These are phyloP conservation scores for Centaurea solstitialis DNA, from an alignment of 129 eudicot species.

Conservation along the genomic window DNA sequence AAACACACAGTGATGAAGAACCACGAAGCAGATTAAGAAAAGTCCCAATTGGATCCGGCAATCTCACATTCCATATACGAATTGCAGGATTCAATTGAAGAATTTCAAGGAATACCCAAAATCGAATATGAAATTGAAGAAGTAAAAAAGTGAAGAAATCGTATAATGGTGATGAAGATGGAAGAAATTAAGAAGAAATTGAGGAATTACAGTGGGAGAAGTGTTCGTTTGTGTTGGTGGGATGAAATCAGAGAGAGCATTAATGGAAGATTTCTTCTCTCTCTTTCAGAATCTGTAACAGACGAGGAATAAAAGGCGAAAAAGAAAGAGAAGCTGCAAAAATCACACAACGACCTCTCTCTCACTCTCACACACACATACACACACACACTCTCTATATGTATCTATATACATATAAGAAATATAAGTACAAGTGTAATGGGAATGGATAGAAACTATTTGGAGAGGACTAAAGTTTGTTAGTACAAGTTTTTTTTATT, in stretches of 20 bases:
- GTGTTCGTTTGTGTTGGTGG: background rate
- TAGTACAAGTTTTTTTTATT: no score
- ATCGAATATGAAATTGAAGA: background rate
- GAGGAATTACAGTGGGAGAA: conserved; percentile 10
- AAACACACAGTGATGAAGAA: background rate
- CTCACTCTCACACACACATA: conserved; percentile 1
- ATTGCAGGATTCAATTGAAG: conserved; percentile 5
- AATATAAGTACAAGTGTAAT: background rate
- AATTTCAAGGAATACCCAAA: conserved; percentile 11
- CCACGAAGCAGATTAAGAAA: background rate
- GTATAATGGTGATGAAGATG: background rate
- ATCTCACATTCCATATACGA: conserved; percentile 6
- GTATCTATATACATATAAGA: background rate
- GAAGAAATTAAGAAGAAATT: background rate
- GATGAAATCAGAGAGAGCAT: conserved; percentile 17
- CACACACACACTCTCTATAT: background rate
- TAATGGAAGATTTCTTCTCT: conserved; percentile 15
- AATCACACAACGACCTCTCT: conserved; percentile 6
- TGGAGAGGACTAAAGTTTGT: no score
- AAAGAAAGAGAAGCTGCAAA: conserved; percentile 29
- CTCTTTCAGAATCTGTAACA: conserved; percentile 26
- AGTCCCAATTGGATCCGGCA: conserved; percentile 1
- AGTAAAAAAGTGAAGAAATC: background rate
- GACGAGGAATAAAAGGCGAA: conserved; percentile 29
- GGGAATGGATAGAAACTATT: background rate